phyloP scores from a whole-genome alignment of 2,329 filamentous ascomycete species.

The Lecanosticta acicola region DNA sequence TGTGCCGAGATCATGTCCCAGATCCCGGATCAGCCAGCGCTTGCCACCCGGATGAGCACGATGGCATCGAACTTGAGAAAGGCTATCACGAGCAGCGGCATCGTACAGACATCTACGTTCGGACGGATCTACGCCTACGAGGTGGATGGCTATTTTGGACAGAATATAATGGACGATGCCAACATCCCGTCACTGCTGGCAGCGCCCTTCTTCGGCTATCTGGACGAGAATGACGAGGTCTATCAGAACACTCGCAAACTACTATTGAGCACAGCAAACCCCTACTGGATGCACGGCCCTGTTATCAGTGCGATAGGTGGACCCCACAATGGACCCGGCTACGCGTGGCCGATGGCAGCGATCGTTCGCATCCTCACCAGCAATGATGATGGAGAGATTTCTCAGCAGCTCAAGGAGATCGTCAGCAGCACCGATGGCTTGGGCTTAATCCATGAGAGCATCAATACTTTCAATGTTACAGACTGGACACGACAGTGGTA shows the following conservation, averaged over 20 bases:
- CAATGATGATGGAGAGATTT: slow-evolving; percentile 44
- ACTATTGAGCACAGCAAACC: slow-evolving; percentile 42
- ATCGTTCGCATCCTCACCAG: slow-evolving; percentile 49
- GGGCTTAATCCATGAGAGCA: slow-evolving; percentile 49
- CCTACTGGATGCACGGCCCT: slow-evolving; percentile 48
- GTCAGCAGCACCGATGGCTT: slow-evolving; percentile 45
- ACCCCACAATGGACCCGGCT: slow-evolving; percentile 43
- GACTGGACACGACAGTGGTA: slow-evolving; percentile 48
- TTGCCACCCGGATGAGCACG: slow-evolving; percentile 52
- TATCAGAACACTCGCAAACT: slow-evolving; percentile 45
- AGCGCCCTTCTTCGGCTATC: slow-evolving; percentile 59
- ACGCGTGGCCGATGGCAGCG: slow-evolving; percentile 49
- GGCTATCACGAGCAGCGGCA: slow-evolving; percentile 43
- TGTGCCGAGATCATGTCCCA: slow-evolving; percentile 50
- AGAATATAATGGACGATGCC: slow-evolving; percentile 65
- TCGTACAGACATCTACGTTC: slow-evolving; percentile 34
- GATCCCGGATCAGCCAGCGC: slow-evolving; percentile 42
- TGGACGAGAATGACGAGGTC: slow-evolving; percentile 35
- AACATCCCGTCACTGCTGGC: slow-evolving; percentile 64
- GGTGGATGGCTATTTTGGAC: slow-evolving; percentile 36
- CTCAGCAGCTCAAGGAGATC: slow-evolving; percentile 39
- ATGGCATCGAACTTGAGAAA: slow-evolving; percentile 45
- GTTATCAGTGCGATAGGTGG: slow-evolving; percentile 46
- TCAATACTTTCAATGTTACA: slow-evolving; percentile 43
- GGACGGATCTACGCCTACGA: slow-evolving; percentile 46